Conservation (phyloP, 2,329 filamentous ascomycete genomes). For the Cercospora sp. region DNA sequence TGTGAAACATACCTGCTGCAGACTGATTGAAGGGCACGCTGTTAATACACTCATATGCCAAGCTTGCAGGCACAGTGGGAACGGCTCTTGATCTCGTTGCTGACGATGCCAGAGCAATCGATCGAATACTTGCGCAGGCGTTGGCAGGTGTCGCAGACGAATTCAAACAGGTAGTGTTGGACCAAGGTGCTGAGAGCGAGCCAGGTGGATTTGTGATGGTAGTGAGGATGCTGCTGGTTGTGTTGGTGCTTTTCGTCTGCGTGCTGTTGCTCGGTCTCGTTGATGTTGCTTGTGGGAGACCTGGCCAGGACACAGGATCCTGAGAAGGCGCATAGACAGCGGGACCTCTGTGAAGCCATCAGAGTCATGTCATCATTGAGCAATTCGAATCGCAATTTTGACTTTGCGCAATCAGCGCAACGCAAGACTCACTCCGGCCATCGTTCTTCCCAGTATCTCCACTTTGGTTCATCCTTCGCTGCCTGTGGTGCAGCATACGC, state of each 20-base stretch:
- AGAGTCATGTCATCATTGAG: not conserved
- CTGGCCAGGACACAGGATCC: not conserved
- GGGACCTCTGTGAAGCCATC: not conserved
- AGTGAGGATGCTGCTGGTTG: not conserved
- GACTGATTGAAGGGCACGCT: slow-evolving; percentile 49
- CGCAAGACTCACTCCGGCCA: not conserved
- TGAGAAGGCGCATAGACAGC: slow-evolving; percentile 2
- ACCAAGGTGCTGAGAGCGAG: not conserved
- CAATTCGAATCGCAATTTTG: not conserved
- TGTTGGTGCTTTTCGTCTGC: not conserved
- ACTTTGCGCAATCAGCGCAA: not conserved
- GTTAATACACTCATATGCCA: slow-evolving; percentile 51
- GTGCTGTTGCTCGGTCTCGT: not conserved
- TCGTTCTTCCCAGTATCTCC: not conserved
- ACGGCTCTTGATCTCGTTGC: slow-evolving; percentile 26
- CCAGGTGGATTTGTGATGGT: not conserved
- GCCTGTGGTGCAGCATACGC: not conserved
- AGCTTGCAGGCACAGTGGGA: slow-evolving; percentile 46
- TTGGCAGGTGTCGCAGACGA: slow-evolving; percentile 14
- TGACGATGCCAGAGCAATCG: slow-evolving; percentile 19
- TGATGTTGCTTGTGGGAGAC: not conserved
- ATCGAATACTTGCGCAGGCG: slow-evolving; percentile 36
- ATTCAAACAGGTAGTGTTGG: not conserved
- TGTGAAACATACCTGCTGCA: slow-evolving; percentile 27
- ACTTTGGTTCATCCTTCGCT: not conserved